Evolutionary conservation across 352 stramenopile species (phyloP).

Genomic region (Pythium dissimile): DNA sequence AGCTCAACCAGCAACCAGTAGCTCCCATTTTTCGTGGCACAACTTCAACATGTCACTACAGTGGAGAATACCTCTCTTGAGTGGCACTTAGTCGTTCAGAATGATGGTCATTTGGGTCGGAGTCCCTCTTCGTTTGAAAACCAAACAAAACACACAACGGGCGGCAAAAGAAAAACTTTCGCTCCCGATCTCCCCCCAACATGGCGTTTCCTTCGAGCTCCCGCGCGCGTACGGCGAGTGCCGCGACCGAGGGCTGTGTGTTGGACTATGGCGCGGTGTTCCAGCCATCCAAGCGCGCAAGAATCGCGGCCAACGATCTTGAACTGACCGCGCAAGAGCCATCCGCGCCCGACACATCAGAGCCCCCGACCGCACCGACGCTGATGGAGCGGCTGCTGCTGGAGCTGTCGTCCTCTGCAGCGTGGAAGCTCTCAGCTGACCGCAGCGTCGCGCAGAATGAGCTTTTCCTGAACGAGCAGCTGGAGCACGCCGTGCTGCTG

Average conservation of each 20-base stretch:
- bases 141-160: too few relatives aligned
- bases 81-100: too few relatives aligned
- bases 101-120: too few relatives aligned
- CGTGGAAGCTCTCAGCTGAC: slow-evolving; percentile 45
- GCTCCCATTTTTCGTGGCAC: too few relatives aligned
- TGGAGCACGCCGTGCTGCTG: slow-evolving; percentile 38
- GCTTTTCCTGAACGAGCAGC: slow-evolving; percentile 61
- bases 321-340: slow-evolving; percentile 4
- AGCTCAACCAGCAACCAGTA: too few relatives aligned
- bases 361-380: too few relatives aligned
- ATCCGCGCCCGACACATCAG: background rate
- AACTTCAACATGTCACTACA: too few relatives aligned
- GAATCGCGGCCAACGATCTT: background rate
- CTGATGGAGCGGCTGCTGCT: slow-evolving; percentile 14
- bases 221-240: slow-evolving; percentile 13
- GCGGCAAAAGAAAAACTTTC: too few relatives aligned
- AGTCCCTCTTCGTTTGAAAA: too few relatives aligned
- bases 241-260: background rate
- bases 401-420: slow-evolving; percentile 3
- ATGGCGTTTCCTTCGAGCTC: too few relatives aligned
- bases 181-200: too few relatives aligned
- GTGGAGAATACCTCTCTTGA: too few relatives aligned
- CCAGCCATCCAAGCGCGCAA: slow-evolving; percentile 19
- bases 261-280: slow-evolving; percentile 9
- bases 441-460: slow-evolving; percentile 46